phyloP scores from a whole-genome alignment of 2,329 filamentous ascomycete species.

The Fusarium succisae region DNA sequence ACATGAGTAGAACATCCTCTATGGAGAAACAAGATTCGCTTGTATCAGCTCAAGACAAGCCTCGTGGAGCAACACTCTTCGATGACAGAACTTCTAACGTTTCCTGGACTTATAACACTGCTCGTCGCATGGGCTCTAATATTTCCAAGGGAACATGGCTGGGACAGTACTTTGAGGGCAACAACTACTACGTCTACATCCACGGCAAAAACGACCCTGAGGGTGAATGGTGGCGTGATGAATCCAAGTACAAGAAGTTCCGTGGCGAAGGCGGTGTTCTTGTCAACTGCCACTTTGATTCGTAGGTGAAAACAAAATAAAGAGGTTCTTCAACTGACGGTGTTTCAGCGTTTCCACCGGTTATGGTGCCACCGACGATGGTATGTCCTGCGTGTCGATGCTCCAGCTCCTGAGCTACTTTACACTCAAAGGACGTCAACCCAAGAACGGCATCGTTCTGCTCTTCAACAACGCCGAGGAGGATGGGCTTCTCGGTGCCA shows the following conservation, averaged over 20 bases:
- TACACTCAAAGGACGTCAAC: slow-evolving; percentile 74
- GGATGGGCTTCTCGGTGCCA: slow-evolving; percentile 87
- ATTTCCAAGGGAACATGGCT: slow-evolving; percentile 43
- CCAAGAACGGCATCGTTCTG: slow-evolving; percentile 81
- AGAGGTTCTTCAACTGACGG: slow-evolving; percentile 22
- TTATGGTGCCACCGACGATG: slow-evolving; percentile 93
- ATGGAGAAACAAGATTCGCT: not conserved
- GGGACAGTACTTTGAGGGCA: slow-evolving; percentile 87
- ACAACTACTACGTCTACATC: slow-evolving; percentile 92
- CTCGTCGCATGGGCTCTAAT: slow-evolving; percentile 23
- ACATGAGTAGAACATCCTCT: slow-evolving; percentile 15
- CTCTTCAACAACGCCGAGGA: slow-evolving; percentile 97
- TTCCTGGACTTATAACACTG: slow-evolving; percentile 61
- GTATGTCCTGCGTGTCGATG: slow-evolving; percentile 86
- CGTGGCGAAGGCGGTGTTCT: slow-evolving; percentile 79
- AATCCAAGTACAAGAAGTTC: slow-evolving; percentile 53
- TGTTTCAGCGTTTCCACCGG: slow-evolving; percentile 80
- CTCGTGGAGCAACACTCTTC: slow-evolving; percentile 69
- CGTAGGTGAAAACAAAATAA: slow-evolving; percentile 51
- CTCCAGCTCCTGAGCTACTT: slow-evolving; percentile 91
- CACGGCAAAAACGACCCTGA: slow-evolving; percentile 79
- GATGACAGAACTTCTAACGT: slow-evolving; percentile 83
- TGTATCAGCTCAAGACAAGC: not conserved
- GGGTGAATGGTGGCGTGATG: slow-evolving; percentile 76
- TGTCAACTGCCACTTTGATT: slow-evolving; percentile 94